Base-by-base conservation (phyloP, 2,329 filamentous ascomycete genomes). In the Decorospora gaudefroyi region DNA sequence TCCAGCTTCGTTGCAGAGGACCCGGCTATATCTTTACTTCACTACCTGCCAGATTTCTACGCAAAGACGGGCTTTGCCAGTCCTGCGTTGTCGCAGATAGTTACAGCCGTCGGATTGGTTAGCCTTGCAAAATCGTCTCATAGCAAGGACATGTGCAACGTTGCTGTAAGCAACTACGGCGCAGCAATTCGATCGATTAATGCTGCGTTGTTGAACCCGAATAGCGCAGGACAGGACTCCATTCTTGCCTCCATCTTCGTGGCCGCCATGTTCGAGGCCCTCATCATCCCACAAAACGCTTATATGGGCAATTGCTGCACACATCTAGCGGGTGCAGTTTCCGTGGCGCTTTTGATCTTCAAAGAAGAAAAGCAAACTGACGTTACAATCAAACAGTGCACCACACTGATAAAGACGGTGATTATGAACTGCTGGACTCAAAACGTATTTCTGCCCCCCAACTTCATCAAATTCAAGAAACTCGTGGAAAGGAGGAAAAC, bases 401-500 rank as follows among this genome's bases (percentile, higher is more conserved):
- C 37, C 6, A 55, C 49, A 1, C 17, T 64, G 23, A 32, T 56
- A 4, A 61, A 63, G 26, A 54, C 42, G 30, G 49, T 63, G 0
- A 54, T 61, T 7, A 59, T 64, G 46, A 61, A 64, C 36, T 55
- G 49, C 28, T 64, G 58, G 58, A 54, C 64, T 7, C 56, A 61
- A 15, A 49, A 59, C n/a, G 32, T 53, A 31, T 39, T 50, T 1
- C 28, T 64, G 12, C 55, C 64, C 5, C 27, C 34, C 3, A 47
- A 51, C 4, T 61, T 62, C 15, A 13, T 39, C 6, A 31, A 42
- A 12, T 29, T 60, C 12, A 52, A 55, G 17, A 42, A 42, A n/a
- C 40, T 53, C 6, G 43, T 52, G 9, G 38, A 41, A 30, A 41
- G 42, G 6, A 46, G 25, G 16, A 43, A 29, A 10, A 46, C 47